phyloP scores from a whole-genome alignment of 1,284 basidiomycete species.

The Ceratobasidium sp. region DNA sequence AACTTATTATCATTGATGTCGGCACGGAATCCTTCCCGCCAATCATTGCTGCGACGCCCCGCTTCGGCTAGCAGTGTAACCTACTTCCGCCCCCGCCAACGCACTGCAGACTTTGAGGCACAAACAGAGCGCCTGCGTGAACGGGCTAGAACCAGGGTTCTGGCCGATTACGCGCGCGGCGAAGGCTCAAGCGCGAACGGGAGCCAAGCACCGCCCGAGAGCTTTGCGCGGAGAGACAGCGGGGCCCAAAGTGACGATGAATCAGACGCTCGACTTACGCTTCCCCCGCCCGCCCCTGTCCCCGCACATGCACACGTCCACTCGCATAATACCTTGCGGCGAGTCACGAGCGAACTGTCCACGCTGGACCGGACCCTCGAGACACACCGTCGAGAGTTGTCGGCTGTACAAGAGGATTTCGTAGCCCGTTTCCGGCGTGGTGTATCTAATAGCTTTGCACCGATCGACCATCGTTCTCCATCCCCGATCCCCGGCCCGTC shows the following conservation, averaged over 20 bases:
- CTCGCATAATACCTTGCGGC: slow-evolving; percentile 20
- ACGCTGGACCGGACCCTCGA: slow-evolving; percentile 34
- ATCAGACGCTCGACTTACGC: background rate
- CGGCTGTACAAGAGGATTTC: slow-evolving; percentile 34
- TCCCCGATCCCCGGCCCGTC: slow-evolving; percentile 5
- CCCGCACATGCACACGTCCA: slow-evolving; percentile 33
- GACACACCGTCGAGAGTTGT: slow-evolving; percentile 26
- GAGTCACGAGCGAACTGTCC: slow-evolving; percentile 36
- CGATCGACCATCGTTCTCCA: slow-evolving; percentile 17
- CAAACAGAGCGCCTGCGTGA: slow-evolving; percentile 36
- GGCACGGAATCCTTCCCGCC: slow-evolving; percentile 6
- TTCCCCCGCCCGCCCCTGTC: slow-evolving; percentile 27
- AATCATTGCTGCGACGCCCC: slow-evolving; percentile 27
- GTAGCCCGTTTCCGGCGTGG: slow-evolving; percentile 35
- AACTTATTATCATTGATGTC: slow-evolving; percentile 31
- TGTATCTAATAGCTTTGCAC: slow-evolving; percentile 24
- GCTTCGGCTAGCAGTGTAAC: slow-evolving; percentile 31
- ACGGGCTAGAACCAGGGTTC: slow-evolving; percentile 23
- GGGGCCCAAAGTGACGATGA: slow-evolving; percentile 28
- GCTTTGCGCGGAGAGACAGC: slow-evolving; percentile 33
- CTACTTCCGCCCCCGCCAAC: slow-evolving; percentile 33
- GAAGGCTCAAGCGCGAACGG: background rate
- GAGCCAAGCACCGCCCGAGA: slow-evolving; percentile 34
- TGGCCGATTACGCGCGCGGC: slow-evolving; percentile 10
- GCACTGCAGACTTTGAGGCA: slow-evolving; percentile 34